These are phyloP conservation scores for Auricularia sp. DNA, from an alignment of 768 basidiomycete species.

Conservation along the genomic window DNA sequence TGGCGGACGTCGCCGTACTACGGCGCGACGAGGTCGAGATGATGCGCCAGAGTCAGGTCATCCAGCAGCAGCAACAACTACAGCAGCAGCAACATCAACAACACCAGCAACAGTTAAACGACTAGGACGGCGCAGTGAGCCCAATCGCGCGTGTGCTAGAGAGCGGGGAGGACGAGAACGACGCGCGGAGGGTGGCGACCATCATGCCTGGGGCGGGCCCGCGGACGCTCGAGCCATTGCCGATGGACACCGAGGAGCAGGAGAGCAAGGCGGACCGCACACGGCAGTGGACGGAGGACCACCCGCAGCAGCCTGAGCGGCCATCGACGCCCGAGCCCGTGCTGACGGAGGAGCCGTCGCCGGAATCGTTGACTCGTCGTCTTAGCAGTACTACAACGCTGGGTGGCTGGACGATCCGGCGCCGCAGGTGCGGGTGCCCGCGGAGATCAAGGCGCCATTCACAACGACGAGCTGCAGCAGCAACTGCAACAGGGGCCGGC, in stretches of 20 bases:
- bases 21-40: conserved; percentile 59
- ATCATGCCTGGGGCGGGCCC: conserved; percentile 31
- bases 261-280: not conserved
- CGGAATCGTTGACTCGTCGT: too few relatives aligned
- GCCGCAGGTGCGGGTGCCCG: not conserved
- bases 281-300: not conserved
- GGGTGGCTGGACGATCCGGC: not conserved
- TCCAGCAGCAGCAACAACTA: not conserved
- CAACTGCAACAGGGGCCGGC: not conserved
- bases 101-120: not conserved
- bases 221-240: not conserved
- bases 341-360: too few relatives aligned
- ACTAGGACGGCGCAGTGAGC: conserved; percentile 21
- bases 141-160: conserved; percentile 19
- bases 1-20: conserved; percentile 48
- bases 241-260: not conserved
- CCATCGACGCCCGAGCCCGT: too few relatives aligned
- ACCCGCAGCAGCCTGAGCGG: too few relatives aligned
- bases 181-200: conserved; percentile 61
- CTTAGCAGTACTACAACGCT: not conserved
- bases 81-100: not conserved
- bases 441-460: not conserved
- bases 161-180: conserved; percentile 44
- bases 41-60: conserved; percentile 35
- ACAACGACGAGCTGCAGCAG: not conserved